Evolutionary conservation across 2,329 filamentous ascomycete species (phyloP).

Genomic region (Nectriaceae sp.): DNA sequence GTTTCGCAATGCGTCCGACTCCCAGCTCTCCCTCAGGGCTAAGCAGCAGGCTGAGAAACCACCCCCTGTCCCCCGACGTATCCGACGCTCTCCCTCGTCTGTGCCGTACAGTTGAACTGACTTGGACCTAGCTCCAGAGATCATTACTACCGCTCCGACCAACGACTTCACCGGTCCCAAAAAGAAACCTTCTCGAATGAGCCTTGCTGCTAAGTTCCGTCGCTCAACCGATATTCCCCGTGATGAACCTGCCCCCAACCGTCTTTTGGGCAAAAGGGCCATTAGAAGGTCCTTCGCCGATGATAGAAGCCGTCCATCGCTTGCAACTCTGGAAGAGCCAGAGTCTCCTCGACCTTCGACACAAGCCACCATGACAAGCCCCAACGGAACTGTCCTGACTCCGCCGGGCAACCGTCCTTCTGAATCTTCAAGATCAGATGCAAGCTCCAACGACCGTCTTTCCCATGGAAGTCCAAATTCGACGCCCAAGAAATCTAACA

Average conservation of each 20-base stretch:
- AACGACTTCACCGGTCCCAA: constrained; percentile 57
- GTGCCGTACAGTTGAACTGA: constrained; percentile 10
- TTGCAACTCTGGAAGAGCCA: constrained; percentile 59
- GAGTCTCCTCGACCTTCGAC: constrained; percentile 33
- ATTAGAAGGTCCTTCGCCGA: constrained; percentile 48
- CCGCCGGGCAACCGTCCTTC: constrained; percentile 47
- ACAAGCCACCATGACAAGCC: constrained; percentile 25
- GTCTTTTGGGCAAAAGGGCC: constrained; percentile 19
- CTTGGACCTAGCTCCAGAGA: constrained; percentile 60
- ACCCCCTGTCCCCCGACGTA: constrained; percentile 62
- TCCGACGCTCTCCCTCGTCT: constrained; percentile 24
- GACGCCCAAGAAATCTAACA: constrained; percentile 64
- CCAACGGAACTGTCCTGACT: constrained; percentile 48
- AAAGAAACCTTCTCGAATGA: constrained; percentile 59
- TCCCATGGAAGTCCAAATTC: constrained; percentile 60
- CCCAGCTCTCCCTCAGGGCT: constrained; percentile 76
- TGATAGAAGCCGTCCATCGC: constrained; percentile 32
- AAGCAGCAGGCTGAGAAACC: constrained; percentile 65
- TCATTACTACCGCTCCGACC: constrained; percentile 91
- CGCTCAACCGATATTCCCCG: constrained; percentile 51
- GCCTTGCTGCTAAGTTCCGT: constrained; percentile 54
- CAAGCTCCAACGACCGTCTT: constrained; percentile 70
- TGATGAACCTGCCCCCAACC: constrained; percentile 25
- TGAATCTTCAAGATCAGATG: constrained; percentile 89
- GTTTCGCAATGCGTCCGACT: constrained; percentile 91